These are phyloP conservation scores for Boletus subcaerulescens DNA, from an alignment of 768 basidiomycete species.

Conservation along the genomic window DNA sequence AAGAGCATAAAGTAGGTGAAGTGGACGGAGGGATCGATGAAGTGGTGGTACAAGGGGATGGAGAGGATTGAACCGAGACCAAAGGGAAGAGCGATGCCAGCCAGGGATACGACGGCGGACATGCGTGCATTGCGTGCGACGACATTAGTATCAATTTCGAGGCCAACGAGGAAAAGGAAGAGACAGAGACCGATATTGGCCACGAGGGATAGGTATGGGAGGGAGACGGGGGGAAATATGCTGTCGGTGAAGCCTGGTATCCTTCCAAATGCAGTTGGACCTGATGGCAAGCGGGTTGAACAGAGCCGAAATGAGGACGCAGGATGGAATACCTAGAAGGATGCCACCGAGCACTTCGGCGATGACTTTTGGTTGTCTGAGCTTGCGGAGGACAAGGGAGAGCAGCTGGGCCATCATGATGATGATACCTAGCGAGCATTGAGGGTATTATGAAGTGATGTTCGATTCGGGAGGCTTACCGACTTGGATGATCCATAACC, in stretches of 20 bases:
- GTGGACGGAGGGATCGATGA: slow-evolving; percentile 61
- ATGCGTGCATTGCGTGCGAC: slow-evolving; percentile 75
- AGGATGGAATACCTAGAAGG: slow-evolving; percentile 59
- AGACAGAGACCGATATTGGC: slow-evolving; percentile 87
- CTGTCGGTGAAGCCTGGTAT: slow-evolving; percentile 86
- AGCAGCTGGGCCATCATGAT: slow-evolving; percentile 74
- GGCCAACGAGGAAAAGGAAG: slow-evolving; percentile 90
- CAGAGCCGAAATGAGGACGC: slow-evolving; percentile 31
- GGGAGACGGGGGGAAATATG: slow-evolving; percentile 73
- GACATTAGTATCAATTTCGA: slow-evolving; percentile 80
- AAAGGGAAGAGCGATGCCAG: slow-evolving; percentile 87
- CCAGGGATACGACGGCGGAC: slow-evolving; percentile 67
- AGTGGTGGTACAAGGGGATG: slow-evolving; percentile 50
- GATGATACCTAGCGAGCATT: slow-evolving; percentile 61
- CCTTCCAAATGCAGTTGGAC: slow-evolving; percentile 63
- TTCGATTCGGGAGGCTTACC: slow-evolving; percentile 40
- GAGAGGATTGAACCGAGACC: slow-evolving; percentile 74
- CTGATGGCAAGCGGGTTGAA: slow-evolving; percentile 3
- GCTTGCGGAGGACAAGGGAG: slow-evolving; percentile 64
- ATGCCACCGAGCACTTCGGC: slow-evolving; percentile 88
- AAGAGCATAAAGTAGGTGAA: slow-evolving; percentile 95
- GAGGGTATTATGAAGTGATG: not conserved
- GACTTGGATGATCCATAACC: slow-evolving; percentile 77
- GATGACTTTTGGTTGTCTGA: slow-evolving; percentile 84
- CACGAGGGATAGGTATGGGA: slow-evolving; percentile 77